A percentile compares a stretch with the other conserved stretches of the same genome.
Conservation (phyloP, 352 stramenopile species). For the Phytophthora pisi region DNA sequence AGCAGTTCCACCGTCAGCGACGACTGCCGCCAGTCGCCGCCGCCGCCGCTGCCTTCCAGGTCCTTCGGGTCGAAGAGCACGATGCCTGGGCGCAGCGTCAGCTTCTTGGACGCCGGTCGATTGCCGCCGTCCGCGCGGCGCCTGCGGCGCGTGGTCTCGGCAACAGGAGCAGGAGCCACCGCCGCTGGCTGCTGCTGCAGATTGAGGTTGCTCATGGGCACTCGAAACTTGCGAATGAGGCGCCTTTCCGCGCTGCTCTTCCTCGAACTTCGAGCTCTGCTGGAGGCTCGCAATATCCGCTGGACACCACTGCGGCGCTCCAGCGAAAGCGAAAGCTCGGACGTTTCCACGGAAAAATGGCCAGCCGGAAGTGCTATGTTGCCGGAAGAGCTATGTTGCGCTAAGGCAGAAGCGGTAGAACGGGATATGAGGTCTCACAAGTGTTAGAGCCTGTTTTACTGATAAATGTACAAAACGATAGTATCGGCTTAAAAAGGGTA, state of each 20-base stretch:
- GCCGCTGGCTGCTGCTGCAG: not conserved
- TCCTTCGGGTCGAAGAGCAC: slow-evolving; percentile 64
- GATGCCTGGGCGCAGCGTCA: slow-evolving; percentile 39
- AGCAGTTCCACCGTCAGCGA: slow-evolving; percentile 30
- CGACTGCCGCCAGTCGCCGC: slow-evolving; percentile 17
- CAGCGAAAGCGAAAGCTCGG: not conserved
- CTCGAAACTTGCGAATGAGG: slow-evolving; percentile 34
- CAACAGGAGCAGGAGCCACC: not conserved
- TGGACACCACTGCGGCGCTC: slow-evolving; percentile 7
- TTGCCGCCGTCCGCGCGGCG: slow-evolving; percentile 11
- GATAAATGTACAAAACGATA: no score
- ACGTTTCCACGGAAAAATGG: slow-evolving; percentile 38
- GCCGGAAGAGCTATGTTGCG: no score
- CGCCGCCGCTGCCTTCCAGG: slow-evolving; percentile 20
- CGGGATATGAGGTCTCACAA: no score
- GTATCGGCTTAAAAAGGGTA: slow-evolving; percentile 5
- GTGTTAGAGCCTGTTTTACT: no score
- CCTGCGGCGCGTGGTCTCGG: slow-evolving; percentile 9
- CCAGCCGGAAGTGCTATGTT: not conserved
- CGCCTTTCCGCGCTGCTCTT: slow-evolving; percentile 25
- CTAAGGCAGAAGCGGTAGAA: no score
- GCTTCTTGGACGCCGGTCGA: slow-evolving; percentile 20
- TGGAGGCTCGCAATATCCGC: not conserved
- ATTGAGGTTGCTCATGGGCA: slow-evolving; percentile 26
- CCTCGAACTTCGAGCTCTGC: no score